Evolutionary conservation across 139 green algal genomes (phyloP), one percentile per base, ranked within the genome.

Genomic region (Micromonas commoda): DNA sequence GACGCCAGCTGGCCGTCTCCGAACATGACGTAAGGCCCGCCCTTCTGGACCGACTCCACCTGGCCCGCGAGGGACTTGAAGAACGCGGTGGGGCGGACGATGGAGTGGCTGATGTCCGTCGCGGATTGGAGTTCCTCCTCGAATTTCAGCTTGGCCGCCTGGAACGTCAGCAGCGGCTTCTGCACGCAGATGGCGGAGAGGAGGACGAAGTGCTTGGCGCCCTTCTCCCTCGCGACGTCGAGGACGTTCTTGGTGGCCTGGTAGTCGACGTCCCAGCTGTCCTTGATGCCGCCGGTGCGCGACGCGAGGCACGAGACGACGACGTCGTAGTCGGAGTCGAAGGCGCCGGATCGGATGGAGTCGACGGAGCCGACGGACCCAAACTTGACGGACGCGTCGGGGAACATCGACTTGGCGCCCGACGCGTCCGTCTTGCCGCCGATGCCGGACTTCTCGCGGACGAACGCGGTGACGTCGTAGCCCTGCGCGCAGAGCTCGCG

Each of bases 1-100:
- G 86, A 86, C 0, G 92, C 93, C 73, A 98, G 88, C 68, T 86
- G 88, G 77, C 96, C 96, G 82, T 99, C 95, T 24, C 96, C 96
- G 88, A 99, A 99, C 91, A 97, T 97, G 57, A 99, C 93, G 84
- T 98, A 99, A 1, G 96, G 95, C 70, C 93, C 92, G 32, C 96
- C 96, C 24, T 90, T 84, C 85, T 96, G 96, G 39, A 97, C 90
- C 28, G 91, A 83, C 78, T 97, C 82, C n/a, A 97, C 86, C 87
- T 94, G 87, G 1, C 92, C 93, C 1, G 90, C 93, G 66, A 99
- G 85, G 1, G 85, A 93, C 90, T 99, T 99, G 92, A 99, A 99
- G 85, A 98, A 99, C 13, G 94, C 94, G 28, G 96, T 99, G 20
- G 96, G 96, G 20, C 96, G 88, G 66, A 99, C 94, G 68, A 99